Evolutionary conservation across 2,329 filamentous ascomycete species (phyloP).

Genomic region (Paracoccidioides lutzii): DNA sequence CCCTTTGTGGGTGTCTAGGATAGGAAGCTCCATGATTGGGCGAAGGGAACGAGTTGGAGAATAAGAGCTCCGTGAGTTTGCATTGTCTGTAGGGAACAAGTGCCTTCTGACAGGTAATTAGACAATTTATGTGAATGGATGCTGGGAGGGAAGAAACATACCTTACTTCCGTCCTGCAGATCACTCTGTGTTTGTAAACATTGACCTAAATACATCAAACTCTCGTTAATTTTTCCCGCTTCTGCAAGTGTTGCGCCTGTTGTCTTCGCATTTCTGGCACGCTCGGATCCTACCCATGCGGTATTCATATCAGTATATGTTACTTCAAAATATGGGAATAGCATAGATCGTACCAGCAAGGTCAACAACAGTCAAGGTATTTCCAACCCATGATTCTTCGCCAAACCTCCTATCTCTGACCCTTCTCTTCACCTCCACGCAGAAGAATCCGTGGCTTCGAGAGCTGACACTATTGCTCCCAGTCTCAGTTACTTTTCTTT

Average conservation of each 20-base stretch:
- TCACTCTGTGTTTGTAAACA: conserved; percentile 93
- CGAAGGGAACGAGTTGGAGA: conserved; percentile 76
- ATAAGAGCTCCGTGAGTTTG: conserved; percentile 72
- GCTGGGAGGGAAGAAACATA: conserved; percentile 25
- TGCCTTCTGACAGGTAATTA: conserved; percentile 41
- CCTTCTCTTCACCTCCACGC: conserved; percentile 84
- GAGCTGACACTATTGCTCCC: conserved; percentile 88
- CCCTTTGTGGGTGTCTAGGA: conserved; percentile 55
- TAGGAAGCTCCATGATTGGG: conserved; percentile 35
- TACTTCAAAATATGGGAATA: not conserved
- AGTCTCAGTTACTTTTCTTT: conserved; percentile 78
- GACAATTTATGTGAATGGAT: not conserved
- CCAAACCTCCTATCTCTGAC: conserved; percentile 36
- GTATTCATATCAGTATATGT: not conserved
- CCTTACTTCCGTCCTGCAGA: conserved; percentile 59
- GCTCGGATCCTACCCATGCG: conserved; percentile 53
- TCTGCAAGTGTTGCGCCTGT: conserved; percentile 84
- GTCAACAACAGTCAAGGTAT: conserved; percentile 76
- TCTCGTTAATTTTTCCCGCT: conserved; percentile 97
- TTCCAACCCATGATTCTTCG: conserved; percentile 57
- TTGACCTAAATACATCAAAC: conserved; percentile 93
- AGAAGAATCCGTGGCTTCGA: conserved; percentile 91
- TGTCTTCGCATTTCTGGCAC: conserved; percentile 85
- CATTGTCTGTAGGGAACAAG: conserved; percentile 70
- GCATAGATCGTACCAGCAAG: conserved; percentile 50